phyloP scores from a whole-genome alignment of 2,329 filamentous ascomycete species.

The Escovopsis sp. region DNA sequence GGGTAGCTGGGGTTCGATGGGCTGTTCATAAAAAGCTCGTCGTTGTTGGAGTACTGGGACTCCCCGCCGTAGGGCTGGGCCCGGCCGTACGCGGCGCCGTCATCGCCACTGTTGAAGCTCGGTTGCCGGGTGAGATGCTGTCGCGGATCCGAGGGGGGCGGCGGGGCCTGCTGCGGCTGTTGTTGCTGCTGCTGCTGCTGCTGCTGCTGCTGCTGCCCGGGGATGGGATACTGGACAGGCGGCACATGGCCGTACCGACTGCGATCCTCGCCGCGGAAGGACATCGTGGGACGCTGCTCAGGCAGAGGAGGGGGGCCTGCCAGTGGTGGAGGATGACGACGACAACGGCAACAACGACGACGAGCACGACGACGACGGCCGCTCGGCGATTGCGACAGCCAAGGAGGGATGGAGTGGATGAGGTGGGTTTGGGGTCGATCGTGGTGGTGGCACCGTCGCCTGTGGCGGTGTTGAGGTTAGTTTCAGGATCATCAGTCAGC shows the following conservation, averaged over 20 bases:
- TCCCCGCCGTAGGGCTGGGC: conserved; percentile 6
- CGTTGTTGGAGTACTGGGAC: conserved; percentile 15
- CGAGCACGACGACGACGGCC: too few species aligned
- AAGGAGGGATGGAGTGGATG: too few species aligned
- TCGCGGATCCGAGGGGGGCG: conserved; percentile 13
- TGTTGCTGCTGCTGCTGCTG: conserved; percentile 7
- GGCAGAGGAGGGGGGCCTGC: too few species aligned
- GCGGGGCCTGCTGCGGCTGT: conserved; percentile 12
- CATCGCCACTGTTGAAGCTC: conserved; percentile 67
- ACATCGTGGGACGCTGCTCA: conserved; percentile 29
- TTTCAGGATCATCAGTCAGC: too few species aligned
- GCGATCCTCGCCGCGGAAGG: conserved; percentile 46
- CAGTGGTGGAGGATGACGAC: too few species aligned
- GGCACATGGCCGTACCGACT: conserved; percentile 52
- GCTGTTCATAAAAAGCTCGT: conserved; percentile 50
- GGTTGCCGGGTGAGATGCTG: conserved; percentile 33
- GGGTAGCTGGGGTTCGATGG: conserved; percentile 13
- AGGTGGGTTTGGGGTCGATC: too few species aligned
- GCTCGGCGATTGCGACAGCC: too few species aligned
- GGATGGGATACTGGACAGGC: conserved; percentile 46
- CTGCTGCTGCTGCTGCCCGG: conserved; percentile 16
- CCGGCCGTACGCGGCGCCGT: conserved; percentile 35
- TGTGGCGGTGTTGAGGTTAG: too few species aligned
- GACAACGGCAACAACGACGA: too few species aligned
- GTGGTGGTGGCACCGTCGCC: too few species aligned